phyloP scores from a whole-genome alignment of 495 filamentous ascomycete genomes.

The Penicillium chermesinum region DNA sequence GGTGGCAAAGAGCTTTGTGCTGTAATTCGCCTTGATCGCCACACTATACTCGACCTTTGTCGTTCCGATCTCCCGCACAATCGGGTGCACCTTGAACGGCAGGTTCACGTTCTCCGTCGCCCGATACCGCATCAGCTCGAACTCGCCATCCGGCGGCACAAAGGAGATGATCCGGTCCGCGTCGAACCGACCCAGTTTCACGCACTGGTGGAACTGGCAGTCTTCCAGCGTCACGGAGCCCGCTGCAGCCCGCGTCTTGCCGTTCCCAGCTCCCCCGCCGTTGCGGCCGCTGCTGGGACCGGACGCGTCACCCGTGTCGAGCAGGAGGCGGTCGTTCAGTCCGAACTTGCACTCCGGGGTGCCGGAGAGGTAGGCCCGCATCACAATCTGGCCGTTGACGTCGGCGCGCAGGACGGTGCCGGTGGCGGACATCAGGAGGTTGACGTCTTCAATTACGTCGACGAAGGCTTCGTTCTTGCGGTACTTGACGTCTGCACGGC shows the following conservation, averaged over 20 bases:
- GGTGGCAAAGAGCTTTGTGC: slow-evolving; percentile 91
- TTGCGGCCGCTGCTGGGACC: slow-evolving; percentile 29
- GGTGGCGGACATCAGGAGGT: slow-evolving; percentile 94
- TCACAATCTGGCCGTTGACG: slow-evolving; percentile 95
- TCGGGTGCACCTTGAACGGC: slow-evolving; percentile 97
- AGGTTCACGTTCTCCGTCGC: slow-evolving; percentile 99
- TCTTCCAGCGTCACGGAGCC: slow-evolving; percentile 96
- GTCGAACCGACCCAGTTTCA: slow-evolving; percentile 96
- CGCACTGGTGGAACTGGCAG: slow-evolving; percentile 99
- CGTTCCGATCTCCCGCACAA: slow-evolving; percentile 94
- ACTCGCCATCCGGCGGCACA: slow-evolving; percentile 95
- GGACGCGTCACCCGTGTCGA: slow-evolving; percentile 68
- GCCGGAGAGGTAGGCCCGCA: slow-evolving; percentile 96
- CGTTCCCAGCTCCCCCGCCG: slow-evolving; percentile 55
- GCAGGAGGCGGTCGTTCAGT: slow-evolving; percentile 88
- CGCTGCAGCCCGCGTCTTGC: slow-evolving; percentile 88
- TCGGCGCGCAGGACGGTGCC: slow-evolving; percentile 94
- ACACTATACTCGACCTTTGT: slow-evolving; percentile 99
- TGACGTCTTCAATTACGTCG: slow-evolving; percentile 99
- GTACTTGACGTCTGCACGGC: slow-evolving; percentile 95
- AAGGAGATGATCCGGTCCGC: slow-evolving; percentile 97
- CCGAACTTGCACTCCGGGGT: slow-evolving; percentile 99
- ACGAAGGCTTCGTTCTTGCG: slow-evolving; percentile 99
- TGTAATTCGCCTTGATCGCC: slow-evolving; percentile 94
- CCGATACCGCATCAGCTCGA: slow-evolving; percentile 98